Percentiles rank a stretch among this genome's conserved stretches.
Evolutionary conservation across 352 stramenopile species (phyloP).

Genomic region (Phytophthora meadii): DNA sequence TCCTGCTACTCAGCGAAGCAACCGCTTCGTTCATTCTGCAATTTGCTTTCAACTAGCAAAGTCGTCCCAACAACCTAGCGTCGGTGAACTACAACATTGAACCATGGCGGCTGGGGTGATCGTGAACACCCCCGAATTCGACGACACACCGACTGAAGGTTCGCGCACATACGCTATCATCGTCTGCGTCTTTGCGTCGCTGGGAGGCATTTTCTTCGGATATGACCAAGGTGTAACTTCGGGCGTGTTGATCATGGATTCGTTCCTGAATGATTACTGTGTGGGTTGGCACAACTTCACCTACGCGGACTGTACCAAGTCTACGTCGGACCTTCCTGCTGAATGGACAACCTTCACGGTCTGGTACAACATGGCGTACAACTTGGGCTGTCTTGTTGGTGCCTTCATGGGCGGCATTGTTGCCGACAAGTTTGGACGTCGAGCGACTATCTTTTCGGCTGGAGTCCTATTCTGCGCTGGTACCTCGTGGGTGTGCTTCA

Average conservation of each 20-base stretch:
- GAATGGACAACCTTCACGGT: conserved; percentile 46
- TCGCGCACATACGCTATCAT: conserved; percentile 40
- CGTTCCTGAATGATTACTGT: conserved; percentile 38
- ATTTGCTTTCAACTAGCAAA: conserved; percentile 19
- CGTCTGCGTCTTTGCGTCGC: conserved; percentile 26
- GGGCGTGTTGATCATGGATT: conserved; percentile 14
- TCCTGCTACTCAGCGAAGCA: neutral
- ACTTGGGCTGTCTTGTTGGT: conserved; percentile 41
- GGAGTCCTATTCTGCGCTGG: conserved; percentile 42
- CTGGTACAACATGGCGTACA: conserved; percentile 49
- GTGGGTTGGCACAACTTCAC: conserved; percentile 48
- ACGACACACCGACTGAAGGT: conserved; percentile 31
- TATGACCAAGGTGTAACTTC: conserved; percentile 36
- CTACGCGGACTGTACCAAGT: conserved; percentile 28
- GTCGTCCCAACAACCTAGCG: neutral
- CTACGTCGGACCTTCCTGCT: conserved; percentile 21
- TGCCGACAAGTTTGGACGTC: conserved; percentile 40
- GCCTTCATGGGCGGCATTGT: conserved; percentile 43
- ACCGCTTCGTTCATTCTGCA: conserved; percentile 20
- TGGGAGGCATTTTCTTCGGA: conserved; percentile 33
- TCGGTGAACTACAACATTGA: conserved; percentile 4
- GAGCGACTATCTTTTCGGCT: conserved; percentile 39
- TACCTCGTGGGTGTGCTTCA: conserved; percentile 40
- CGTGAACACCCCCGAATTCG: conserved; percentile 21
- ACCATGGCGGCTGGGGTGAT: conserved; percentile 30